Conservation (phyloP, 2,329 filamentous ascomycete species). For the Fusarium scirpi region DNA sequence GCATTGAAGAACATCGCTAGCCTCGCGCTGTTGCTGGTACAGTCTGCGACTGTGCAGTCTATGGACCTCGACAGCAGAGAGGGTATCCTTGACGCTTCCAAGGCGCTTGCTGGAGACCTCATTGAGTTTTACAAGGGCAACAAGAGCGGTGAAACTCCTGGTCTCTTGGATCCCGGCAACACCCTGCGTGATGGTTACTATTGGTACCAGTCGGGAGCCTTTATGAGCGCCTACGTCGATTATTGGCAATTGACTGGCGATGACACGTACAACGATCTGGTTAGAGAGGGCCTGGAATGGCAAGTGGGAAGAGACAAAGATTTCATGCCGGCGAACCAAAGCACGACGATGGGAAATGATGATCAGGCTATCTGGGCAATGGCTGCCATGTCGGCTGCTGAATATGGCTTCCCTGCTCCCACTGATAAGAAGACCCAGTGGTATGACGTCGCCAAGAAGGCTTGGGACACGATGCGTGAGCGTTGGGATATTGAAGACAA, state of each 20-base stretch:
- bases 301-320: slow-evolving; percentile 67
- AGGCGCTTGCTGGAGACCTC: slow-evolving; percentile 61
- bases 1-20: neutral
- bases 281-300: slow-evolving; percentile 66
- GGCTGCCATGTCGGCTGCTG: slow-evolving; percentile 74
- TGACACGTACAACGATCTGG: slow-evolving; percentile 68
- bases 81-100: slow-evolving; percentile 27
- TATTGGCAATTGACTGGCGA: slow-evolving; percentile 78
- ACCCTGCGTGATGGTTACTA: slow-evolving; percentile 62
- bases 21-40: slow-evolving; percentile 10
- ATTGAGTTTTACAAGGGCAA: slow-evolving; percentile 65
- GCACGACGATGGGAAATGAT: slow-evolving; percentile 69
- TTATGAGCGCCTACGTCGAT: slow-evolving; percentile 76
- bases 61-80: slow-evolving; percentile 17
- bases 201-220: slow-evolving; percentile 78
- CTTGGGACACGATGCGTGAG: slow-evolving; percentile 48
- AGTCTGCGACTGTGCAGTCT: slow-evolving; percentile 9
- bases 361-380: slow-evolving; percentile 80
- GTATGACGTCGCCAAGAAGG: slow-evolving; percentile 72
- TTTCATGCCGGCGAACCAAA: slow-evolving; percentile 71
- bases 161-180: slow-evolving; percentile 58
- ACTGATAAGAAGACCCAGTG: slow-evolving; percentile 64
- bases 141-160: slow-evolving; percentile 62
- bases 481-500: slow-evolving; percentile 69
- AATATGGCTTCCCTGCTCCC: slow-evolving; percentile 71